Conservation (phyloP, 768 basidiomycete genomes). For the Lepiota brunneoincarnata region DNA sequence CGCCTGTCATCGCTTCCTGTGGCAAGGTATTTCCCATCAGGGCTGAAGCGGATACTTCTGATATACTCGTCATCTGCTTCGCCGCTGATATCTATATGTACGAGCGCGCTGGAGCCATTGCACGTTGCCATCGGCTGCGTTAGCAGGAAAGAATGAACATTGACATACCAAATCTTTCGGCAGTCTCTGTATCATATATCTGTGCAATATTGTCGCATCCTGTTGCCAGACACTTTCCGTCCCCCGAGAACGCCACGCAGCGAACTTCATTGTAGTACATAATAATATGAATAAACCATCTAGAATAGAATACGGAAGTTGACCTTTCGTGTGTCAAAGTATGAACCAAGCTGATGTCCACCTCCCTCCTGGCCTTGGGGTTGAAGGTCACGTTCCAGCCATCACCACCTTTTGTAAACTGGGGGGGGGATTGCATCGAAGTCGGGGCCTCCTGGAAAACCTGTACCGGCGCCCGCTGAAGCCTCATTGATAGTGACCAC, state of each 20-base stretch:
- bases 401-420: slow-evolving; percentile 60
- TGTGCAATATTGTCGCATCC: slow-evolving; percentile 93
- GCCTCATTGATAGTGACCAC: background rate
- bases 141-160: slow-evolving; percentile 1
- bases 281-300: background rate
- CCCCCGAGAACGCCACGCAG: slow-evolving; percentile 94
- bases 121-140: background rate
- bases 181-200: slow-evolving; percentile 92
- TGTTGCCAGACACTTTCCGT: slow-evolving; percentile 88
- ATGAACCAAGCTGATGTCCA: slow-evolving; percentile 77
- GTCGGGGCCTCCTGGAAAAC: slow-evolving; percentile 41
- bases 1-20: slow-evolving; percentile 91
- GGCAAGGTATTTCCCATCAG: slow-evolving; percentile 85
- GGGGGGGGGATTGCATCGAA: slow-evolving; percentile 43
- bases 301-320: slow-evolving; percentile 18
- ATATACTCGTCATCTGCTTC: slow-evolving; percentile 84
- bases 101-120: slow-evolving; percentile 52
- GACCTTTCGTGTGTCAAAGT: slow-evolving; percentile 84
- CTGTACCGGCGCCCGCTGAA: slow-evolving; percentile 11
- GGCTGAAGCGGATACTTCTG: slow-evolving; percentile 89
- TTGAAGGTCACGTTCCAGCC: slow-evolving; percentile 91
- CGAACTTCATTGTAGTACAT: slow-evolving; percentile 51
- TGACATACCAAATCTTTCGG: slow-evolving; percentile 71
- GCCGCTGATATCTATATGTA: slow-evolving; percentile 61
- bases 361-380: slow-evolving; percentile 62